These are phyloP conservation scores for Massospora cicadina DNA, from an alignment of 371 early-diverging fungal genomes.

Conservation along the genomic window DNA sequence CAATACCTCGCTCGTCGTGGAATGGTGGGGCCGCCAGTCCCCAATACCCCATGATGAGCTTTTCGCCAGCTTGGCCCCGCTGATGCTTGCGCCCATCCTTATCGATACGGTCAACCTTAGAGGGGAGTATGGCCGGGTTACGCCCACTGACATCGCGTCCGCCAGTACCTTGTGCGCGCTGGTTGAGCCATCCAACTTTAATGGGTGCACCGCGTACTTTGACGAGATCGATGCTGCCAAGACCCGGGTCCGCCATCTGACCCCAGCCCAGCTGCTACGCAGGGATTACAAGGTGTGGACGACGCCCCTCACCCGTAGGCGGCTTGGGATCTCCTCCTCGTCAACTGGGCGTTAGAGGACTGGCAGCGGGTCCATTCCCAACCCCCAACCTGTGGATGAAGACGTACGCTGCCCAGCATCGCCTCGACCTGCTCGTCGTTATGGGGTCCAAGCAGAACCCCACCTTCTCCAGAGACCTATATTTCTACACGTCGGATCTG, in stretches of 20 bases:
- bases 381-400: background rate
- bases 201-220: background rate
- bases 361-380: background rate
- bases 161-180: slow-evolving; percentile 16
- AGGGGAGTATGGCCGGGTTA: slow-evolving; percentile 29
- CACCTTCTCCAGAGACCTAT: background rate
- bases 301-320: background rate
- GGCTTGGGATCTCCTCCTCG: slow-evolving; percentile 4
- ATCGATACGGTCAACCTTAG: slow-evolving; percentile 49
- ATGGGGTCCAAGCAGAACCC: background rate
- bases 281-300: slow-evolving; percentile 8
- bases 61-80: slow-evolving; percentile 17
- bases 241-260: background rate
- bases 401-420: background rate
- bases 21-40: slow-evolving; percentile 16
- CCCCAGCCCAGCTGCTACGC: background rate
- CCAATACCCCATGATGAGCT: background rate
- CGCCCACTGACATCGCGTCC: slow-evolving; percentile 27
- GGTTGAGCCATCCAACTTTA: background rate
- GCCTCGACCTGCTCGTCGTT: background rate
- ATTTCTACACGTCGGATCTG: background rate
- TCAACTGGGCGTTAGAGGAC: slow-evolving; percentile 4
- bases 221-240: background rate
- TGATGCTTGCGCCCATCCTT: slow-evolving; percentile 41
- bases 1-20: slow-evolving; percentile 33